Evolutionary conservation across 805 yeast species (phyloP), one percentile per base, ranked within the genome.

Genomic region (Candida piceae): DNA sequence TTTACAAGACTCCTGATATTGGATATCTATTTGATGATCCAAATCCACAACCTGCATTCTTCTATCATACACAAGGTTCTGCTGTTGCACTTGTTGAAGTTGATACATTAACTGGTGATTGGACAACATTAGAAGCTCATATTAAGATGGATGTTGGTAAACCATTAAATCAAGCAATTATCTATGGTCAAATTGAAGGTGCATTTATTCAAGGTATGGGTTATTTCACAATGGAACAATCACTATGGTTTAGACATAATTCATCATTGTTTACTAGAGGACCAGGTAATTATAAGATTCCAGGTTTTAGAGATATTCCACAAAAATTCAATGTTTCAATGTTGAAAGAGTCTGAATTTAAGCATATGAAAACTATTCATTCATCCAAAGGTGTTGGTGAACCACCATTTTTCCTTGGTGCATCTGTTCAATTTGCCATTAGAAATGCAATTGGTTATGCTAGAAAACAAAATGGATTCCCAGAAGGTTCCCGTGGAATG

Each of bases 121-220:
- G 72, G 72, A 48, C 65, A 3, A 59, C 58, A 27, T 49, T 68
- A 31, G 51, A 67, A 25, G 52, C 69, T 4, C 71, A 68, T 42
- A 63, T 70, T 35, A 63, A 64, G 52, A 67, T 70, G 73, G 74
- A 70, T 49, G 62, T 67, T 37, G 74, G 74, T 16, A 63, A 72
- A 19, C 66, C 74, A 8, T 52, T 70, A 35, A 70, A 70, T 45
- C 66, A 67, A 41, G 74, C 74, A 12, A 69, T 70, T 36, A 73
- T 69, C 39, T 68, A 67, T 46, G 74, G 74, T 7, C 75, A 70
- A 50, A 70, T 70, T 26, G 74, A 70, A 45, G 74, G 75, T 25
- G 75, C 74, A 0, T 70, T 63, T 42, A 59, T 70, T 10, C 75
- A 70, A 50, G 75, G 74, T 17, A 68, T 68, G 55, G 75, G 75